phyloP scores from a whole-genome alignment of 176 grass and related monocot species.

The Dendrocalamus sinicus region DNA sequence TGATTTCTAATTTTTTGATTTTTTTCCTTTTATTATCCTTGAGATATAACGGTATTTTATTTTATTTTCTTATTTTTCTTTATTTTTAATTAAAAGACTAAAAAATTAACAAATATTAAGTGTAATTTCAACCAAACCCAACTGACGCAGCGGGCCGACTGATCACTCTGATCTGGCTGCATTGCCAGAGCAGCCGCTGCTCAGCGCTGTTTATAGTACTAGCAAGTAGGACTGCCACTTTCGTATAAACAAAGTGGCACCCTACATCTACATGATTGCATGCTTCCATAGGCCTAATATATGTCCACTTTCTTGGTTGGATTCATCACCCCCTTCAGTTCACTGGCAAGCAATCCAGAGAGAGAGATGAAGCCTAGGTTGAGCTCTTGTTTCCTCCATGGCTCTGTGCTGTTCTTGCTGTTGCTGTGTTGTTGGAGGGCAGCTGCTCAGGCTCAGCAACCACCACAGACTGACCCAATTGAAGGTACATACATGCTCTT shows the following conservation, averaged over 20 bases:
- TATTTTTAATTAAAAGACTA: no score
- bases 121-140: no score
- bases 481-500: conserved; percentile 51
- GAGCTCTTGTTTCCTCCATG: conserved; percentile 13
- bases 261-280: conserved; percentile 13
- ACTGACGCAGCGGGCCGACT: no score
- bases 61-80: no score
- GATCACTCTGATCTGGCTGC: neutral
- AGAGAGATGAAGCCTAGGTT: neutral
- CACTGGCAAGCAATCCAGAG: neutral
- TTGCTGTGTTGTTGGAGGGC: conserved; percentile 21
- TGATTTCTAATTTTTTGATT: no score
- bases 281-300: neutral
- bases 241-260: neutral
- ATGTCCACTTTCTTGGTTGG: neutral
- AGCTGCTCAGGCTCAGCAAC: conserved; percentile 47
- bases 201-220: no score
- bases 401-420: neutral
- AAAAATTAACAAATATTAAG: no score
- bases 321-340: neutral
- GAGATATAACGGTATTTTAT: no score
- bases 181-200: neutral
- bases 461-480: conserved; percentile 48
- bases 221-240: conserved; percentile 1
- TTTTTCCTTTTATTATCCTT: no score